A percentile compares a stretch with the other conserved stretches of the same genome.
These are phyloP conservation scores for Tardiomyces depauwii DNA, from an alignment of 1,139 yeast species.

Conservation along the genomic window DNA sequence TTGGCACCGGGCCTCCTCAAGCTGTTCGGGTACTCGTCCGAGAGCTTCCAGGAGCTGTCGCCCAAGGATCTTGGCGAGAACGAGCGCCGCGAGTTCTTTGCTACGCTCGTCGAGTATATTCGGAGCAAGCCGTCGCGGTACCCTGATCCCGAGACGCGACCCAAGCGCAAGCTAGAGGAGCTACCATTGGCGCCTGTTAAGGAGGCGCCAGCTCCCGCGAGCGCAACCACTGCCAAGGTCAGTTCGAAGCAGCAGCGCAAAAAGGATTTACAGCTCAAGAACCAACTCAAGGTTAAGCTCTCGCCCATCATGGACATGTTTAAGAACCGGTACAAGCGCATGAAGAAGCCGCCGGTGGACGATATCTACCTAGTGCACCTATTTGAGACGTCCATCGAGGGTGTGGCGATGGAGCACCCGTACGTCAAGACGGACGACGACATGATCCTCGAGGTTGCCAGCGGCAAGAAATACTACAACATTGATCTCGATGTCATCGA, in stretches of 20 bases:
- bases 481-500: slow-evolving; percentile 93
- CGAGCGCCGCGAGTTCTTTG: slow-evolving; percentile 36
- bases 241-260: slow-evolving; percentile 45
- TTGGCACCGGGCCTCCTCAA: slow-evolving; percentile 28
- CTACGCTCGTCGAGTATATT: slow-evolving; percentile 43
- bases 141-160: slow-evolving; percentile 27
- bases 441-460: slow-evolving; percentile 66
- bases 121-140: slow-evolving; percentile 51
- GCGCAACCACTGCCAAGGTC: slow-evolving; percentile 8
- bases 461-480: slow-evolving; percentile 65
- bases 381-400: slow-evolving; percentile 43
- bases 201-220: slow-evolving; percentile 10
- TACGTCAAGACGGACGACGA: slow-evolving; percentile 54
- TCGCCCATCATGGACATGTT: slow-evolving; percentile 85
- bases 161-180: slow-evolving; percentile 29
- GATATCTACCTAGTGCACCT: slow-evolving; percentile 62
- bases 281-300: slow-evolving; percentile 70
- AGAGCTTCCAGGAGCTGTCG: slow-evolving; percentile 36
- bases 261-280: slow-evolving; percentile 72
- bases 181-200: slow-evolving; percentile 32
- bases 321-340: slow-evolving; percentile 76
- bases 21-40: slow-evolving; percentile 44
- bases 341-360: slow-evolving; percentile 82
- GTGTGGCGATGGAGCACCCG: slow-evolving; percentile 10
- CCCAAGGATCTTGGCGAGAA: no score